Evolutionary conservation across 164 flowering plant genomes (phyloP).

Genomic region (Amborella trichopoda): DNA sequence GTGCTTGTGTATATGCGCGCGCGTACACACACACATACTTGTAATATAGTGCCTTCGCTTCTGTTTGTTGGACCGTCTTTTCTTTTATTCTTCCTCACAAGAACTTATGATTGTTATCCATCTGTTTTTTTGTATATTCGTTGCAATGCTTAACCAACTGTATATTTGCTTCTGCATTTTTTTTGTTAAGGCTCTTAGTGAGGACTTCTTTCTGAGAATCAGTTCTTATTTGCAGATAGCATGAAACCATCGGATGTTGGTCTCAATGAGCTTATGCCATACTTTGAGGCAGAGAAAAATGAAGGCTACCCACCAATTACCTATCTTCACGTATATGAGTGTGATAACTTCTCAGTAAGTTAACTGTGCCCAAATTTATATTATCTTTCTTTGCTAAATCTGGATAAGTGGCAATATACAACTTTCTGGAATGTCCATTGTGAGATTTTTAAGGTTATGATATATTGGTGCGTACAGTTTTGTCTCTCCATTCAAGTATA

Average conservation of each 20-base stretch:
- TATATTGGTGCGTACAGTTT: not conserved
- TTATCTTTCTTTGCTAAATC: not conserved
- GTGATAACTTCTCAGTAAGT: conserved; percentile 66
- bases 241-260: conserved; percentile 79
- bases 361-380: not conserved
- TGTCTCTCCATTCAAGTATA: not conserved
- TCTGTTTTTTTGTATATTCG: too few relatives aligned
- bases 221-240: conserved; percentile 25
- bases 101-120: too few relatives aligned
- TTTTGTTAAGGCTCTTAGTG: too few relatives aligned
- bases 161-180: too few relatives aligned
- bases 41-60: too few relatives aligned
- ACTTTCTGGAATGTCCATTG: not conserved
- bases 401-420: not conserved
- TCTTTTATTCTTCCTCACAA: too few relatives aligned
- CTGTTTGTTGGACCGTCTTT: too few relatives aligned
- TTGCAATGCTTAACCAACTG: too few relatives aligned
- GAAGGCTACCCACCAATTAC: conserved; percentile 35
- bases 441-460: not conserved
- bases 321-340: conserved; percentile 48
- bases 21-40: too few relatives aligned
- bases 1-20: too few relatives aligned
- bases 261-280: conserved; percentile 39
- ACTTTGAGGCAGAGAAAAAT: conserved; percentile 10
- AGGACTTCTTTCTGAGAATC: too few relatives aligned